A percentile compares a stretch with the other conserved stretches of the same genome.
These are phyloP conservation scores for Calonectria montana DNA, from an alignment of 2,329 filamentous ascomycete species.

Conservation along the genomic window DNA sequence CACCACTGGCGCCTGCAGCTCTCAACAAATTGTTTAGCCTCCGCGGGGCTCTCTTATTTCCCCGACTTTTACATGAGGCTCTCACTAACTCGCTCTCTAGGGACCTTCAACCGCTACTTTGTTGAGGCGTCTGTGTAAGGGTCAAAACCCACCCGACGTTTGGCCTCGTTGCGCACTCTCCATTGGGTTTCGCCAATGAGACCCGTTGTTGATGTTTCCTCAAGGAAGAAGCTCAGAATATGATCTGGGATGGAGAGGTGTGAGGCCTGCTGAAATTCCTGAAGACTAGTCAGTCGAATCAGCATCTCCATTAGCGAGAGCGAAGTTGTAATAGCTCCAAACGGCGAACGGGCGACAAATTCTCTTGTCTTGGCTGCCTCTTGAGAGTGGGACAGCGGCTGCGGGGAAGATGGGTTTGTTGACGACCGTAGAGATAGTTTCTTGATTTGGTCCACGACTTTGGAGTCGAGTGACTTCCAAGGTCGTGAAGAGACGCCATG, in stretches of 20 bases:
- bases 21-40: constrained; percentile 19
- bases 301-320: constrained; percentile 88
- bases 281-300: constrained; percentile 84
- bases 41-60: constrained; percentile 15
- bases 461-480: constrained; percentile 50
- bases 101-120: constrained; percentile 25
- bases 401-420: constrained; percentile 11
- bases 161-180: constrained; percentile 58
- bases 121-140: constrained; percentile 62
- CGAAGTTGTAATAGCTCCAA: constrained; percentile 65
- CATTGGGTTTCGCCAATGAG: constrained; percentile 58
- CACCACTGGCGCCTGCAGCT: background rate
- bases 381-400: constrained; percentile 1
- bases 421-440: constrained; percentile 50
- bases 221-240: constrained; percentile 87
- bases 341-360: constrained; percentile 57
- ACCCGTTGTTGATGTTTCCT: constrained; percentile 66
- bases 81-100: background rate
- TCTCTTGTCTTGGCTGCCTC: constrained; percentile 37
- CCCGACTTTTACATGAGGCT: background rate
- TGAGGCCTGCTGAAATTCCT: constrained; percentile 91
- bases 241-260: constrained; percentile 93
- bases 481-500: constrained; percentile 15
- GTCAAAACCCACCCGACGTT: constrained; percentile 65
- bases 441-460: constrained; percentile 54